These are phyloP conservation scores for Schizothecium vesticola DNA, from an alignment of 495 filamentous ascomycete species.

Conservation along the genomic window DNA sequence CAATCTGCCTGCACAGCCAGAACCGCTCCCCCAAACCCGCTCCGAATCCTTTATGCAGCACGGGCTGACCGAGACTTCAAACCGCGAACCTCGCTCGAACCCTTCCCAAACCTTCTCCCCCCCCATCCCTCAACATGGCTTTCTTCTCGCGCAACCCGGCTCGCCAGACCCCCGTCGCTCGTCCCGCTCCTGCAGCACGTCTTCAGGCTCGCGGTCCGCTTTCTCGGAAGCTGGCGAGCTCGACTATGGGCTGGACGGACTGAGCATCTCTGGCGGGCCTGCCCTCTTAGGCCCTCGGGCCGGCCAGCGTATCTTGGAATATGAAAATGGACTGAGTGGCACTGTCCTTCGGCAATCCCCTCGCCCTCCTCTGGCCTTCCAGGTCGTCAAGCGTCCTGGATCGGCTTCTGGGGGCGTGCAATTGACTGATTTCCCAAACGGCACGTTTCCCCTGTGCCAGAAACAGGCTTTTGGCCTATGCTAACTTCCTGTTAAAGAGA, in stretches of 20 bases:
- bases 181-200: constrained; percentile 24
- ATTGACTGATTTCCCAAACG: constrained; percentile 72
- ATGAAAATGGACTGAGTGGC: constrained; percentile 58
- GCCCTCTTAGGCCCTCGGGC: constrained; percentile 18
- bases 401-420: constrained; percentile 39
- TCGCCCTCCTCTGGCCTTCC: constrained; percentile 52
- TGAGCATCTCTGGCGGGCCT: constrained; percentile 32
- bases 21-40: constrained; percentile 30
- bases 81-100: constrained; percentile 45
- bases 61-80: constrained; percentile 61
- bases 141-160: constrained; percentile 47
- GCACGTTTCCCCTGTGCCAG: constrained; percentile 43
- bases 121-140: constrained; percentile 70
- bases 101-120: constrained; percentile 33
- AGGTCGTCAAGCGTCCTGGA: constrained; percentile 52
- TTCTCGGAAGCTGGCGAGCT: constrained; percentile 21
- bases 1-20: constrained; percentile 60
- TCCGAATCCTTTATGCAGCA: constrained; percentile 79
- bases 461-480: neutral
- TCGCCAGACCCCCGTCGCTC: constrained; percentile 27
- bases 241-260: constrained; percentile 34
- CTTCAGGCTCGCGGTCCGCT: constrained; percentile 25
- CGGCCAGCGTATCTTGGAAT: constrained; percentile 62
- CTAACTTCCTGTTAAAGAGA: constrained; percentile 53
- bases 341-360: constrained; percentile 40